Conservation (phyloP, 2,329 filamentous ascomycete species). For the Fonsecaea pugnacius region DNA sequence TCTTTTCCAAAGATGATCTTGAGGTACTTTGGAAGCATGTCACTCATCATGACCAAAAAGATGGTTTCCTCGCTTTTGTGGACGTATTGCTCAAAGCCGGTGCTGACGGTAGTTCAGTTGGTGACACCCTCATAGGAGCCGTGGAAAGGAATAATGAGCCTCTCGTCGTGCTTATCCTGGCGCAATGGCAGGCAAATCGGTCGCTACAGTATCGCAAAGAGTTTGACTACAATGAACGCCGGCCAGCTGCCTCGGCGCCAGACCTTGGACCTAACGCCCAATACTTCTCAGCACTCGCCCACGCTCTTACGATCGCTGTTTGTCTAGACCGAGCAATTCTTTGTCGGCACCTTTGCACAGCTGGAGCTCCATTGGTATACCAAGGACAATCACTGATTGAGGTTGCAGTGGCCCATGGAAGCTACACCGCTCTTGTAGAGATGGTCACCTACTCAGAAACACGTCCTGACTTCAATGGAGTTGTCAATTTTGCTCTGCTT, state of each 20-base stretch:
- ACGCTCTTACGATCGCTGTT: slow-evolving; percentile 9
- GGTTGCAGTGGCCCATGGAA: slow-evolving; percentile 10
- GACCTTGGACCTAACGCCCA: neutral
- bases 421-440: slow-evolving; percentile 8
- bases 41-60: neutral
- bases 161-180: slow-evolving; percentile 9
- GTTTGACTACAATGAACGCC: slow-evolving; percentile 13
- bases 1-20: slow-evolving; percentile 5
- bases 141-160: slow-evolving; percentile 3
- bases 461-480: neutral
- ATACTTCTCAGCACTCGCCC: slow-evolving; percentile 9
- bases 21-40: slow-evolving; percentile 16
- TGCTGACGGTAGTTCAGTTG: slow-evolving; percentile 1
- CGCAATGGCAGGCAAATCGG: slow-evolving; percentile 6
- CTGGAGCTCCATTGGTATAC: slow-evolving; percentile 14
- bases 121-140: slow-evolving; percentile 6
- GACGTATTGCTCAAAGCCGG: slow-evolving; percentile 16
- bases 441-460: neutral
- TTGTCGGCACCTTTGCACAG: slow-evolving; percentile 9
- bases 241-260: neutral
- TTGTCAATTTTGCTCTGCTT: slow-evolving; percentile 14
- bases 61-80: neutral
- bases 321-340: slow-evolving; percentile 7
- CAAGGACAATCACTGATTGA: slow-evolving; percentile 9
- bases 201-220: slow-evolving; percentile 6